phyloP scores from a whole-genome alignment of 495 filamentous ascomycete species.

The Talaromyces proteolyticus region DNA sequence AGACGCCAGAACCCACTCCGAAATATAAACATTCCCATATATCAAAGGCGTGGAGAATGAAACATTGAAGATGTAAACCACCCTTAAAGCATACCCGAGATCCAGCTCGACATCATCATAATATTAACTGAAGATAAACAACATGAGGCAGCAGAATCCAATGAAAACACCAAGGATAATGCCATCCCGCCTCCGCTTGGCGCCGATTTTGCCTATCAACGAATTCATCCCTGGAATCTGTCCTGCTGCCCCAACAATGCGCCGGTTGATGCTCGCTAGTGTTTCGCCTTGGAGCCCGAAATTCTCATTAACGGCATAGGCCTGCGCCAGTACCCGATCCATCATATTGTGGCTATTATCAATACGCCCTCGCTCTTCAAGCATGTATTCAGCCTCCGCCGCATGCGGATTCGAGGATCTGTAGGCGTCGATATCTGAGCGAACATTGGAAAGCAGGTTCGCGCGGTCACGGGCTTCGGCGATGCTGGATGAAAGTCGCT shows the following conservation, averaged over 20 bases:
- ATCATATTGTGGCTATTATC: constrained; percentile 83
- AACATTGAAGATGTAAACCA: not conserved
- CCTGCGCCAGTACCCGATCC: constrained; percentile 89
- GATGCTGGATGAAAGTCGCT: constrained; percentile 62
- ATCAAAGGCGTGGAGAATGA: too few species aligned
- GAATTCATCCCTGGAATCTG: constrained; percentile 91
- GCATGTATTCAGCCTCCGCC: constrained; percentile 93
- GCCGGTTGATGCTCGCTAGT: constrained; percentile 75
- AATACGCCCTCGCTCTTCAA: constrained; percentile 77
- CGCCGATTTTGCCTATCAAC: constrained; percentile 88
- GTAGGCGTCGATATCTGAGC: constrained; percentile 87
- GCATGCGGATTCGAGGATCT: constrained; percentile 70
- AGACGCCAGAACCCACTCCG: constrained; percentile 5
- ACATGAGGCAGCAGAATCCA: constrained; percentile 80
- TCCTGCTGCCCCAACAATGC: constrained; percentile 82
- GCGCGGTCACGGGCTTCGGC: constrained; percentile 72
- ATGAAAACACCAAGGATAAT: constrained; percentile 89
- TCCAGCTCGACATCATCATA: not conserved
- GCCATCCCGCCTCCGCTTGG: constrained; percentile 91
- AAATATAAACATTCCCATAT: not conserved
- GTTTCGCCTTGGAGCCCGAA: constrained; percentile 85
- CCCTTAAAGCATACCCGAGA: constrained; percentile 4
- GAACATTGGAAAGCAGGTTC: constrained; percentile 87
- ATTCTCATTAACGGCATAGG: constrained; percentile 92
- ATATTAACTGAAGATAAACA: constrained; percentile 74